A percentile compares a stretch with the other conserved stretches of the same genome.
phyloP scores from a whole-genome alignment of 306 rosid genomes.

The Fagus sylvatica region DNA sequence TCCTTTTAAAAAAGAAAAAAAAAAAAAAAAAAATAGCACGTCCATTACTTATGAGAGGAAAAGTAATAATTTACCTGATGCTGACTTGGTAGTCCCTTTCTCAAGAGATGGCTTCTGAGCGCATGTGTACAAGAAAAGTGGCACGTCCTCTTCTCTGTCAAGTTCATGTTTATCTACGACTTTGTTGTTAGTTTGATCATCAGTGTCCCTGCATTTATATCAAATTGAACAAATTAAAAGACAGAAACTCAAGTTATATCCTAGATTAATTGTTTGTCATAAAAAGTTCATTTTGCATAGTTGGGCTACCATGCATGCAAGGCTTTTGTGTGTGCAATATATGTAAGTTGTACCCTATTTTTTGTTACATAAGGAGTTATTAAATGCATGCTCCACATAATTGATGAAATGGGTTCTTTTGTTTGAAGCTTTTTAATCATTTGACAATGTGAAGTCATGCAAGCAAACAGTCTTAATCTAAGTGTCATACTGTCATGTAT shows the following conservation, averaged over 20 bases:
- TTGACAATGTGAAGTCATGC: not conserved
- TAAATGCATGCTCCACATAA: not conserved
- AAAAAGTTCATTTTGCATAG: not conserved
- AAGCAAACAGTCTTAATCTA: not conserved
- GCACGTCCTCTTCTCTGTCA: slow-evolving; percentile 43
- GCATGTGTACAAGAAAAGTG: slow-evolving; percentile 42
- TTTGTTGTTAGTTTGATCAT: slow-evolving; percentile 15
- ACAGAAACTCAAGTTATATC: not conserved
- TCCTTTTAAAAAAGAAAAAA: not conserved
- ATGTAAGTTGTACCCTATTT: not conserved
- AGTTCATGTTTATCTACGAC: slow-evolving; percentile 30
- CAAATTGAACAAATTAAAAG: not conserved
- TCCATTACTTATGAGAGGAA: not conserved
- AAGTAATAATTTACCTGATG: slow-evolving; percentile 38
- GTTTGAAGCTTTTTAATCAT: not conserved
- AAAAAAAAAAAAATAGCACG: not conserved
- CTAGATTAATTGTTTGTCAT: not conserved
- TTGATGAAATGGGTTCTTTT: not conserved
- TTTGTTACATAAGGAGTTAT: not conserved
- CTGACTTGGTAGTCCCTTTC: slow-evolving; percentile 30
- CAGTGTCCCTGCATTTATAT: slow-evolving; percentile 41
- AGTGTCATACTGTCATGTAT: not conserved
- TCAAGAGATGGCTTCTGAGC: slow-evolving; percentile 32
- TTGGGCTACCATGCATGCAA: not conserved
- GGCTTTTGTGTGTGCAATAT: not conserved